Evolutionary conservation across 179 eudicot genomes (phyloP), one percentile per base, ranked within the genome.

Genomic region (Spergularia azorica): DNA sequence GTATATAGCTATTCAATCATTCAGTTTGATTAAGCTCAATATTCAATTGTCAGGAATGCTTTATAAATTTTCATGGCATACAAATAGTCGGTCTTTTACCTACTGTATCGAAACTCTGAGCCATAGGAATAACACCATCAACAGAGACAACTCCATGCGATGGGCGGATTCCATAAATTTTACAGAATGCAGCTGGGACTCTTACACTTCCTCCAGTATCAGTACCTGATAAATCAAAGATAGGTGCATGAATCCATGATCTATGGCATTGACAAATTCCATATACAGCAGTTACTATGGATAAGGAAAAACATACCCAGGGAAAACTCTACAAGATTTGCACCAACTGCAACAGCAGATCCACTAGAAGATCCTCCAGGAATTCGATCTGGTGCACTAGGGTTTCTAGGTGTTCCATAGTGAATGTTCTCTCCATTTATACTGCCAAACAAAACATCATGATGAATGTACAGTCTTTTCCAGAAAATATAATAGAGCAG

Each of bases 341-440:
- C 90, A 71, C 87, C 95, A 75, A 95, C 99, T 75, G 97, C 91
- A 67, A 93, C 99, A 63, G 97, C 97, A 79, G 99, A 93, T 63
- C 97, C 99, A 82, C 97, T 88, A 17, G 99, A 93, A 69, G 97
- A 95, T 83, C 99, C 97, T 73, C 99, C 99, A 41, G 99, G 99
- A 54, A 95, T 75, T 67, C 95, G 80, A 72, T 91, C 99, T 57
- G 87, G 82, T 64, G 95, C 92, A 74, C 85, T 86, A 6, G 97
- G 97, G 81, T 95, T 95, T 60, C 54, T 83, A 7, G 99, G 99
- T 61, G 97, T 91, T 18, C 97, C 99, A 78, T 91, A 95, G 78
- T 93, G 95, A 56, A 74, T 58, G 72, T 93, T 93, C 84, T 90
- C 99, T 64, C 99, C 99, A 79, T 88, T 86, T 79, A 95, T 91